Conservation (phyloP, 2,329 filamentous ascomycete genomes). For the Diaporthe velutina region DNA sequence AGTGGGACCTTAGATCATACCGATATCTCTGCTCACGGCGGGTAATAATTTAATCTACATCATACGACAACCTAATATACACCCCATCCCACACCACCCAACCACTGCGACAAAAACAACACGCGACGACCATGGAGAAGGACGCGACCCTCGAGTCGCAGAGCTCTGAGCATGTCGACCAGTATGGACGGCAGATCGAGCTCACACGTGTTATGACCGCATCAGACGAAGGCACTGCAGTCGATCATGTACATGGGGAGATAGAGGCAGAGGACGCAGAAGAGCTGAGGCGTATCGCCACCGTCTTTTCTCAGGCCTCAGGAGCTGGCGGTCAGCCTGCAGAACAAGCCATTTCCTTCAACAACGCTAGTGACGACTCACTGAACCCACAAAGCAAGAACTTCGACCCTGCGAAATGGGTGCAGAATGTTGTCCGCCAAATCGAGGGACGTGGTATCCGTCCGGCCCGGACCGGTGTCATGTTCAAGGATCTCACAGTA, state of each 20-base stretch:
- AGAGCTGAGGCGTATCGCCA: constrained; percentile 32
- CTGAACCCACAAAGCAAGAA: constrained; percentile 53
- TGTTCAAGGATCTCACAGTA: constrained; percentile 75
- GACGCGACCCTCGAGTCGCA: neutral
- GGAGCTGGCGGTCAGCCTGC: neutral
- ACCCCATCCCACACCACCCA: neutral
- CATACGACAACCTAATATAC: neutral
- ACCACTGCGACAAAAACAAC: neutral
- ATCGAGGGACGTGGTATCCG: constrained; percentile 69
- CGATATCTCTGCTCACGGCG: neutral
- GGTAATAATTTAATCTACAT: constrained; percentile 13
- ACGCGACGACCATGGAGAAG: constrained; percentile 10
- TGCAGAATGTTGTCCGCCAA: constrained; percentile 53
- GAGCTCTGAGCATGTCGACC: constrained; percentile 5
- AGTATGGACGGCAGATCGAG: constrained; percentile 15
- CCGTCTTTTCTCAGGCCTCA: constrained; percentile 13
- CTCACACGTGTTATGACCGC: neutral
- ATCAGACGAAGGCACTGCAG: constrained; percentile 8
- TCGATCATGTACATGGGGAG: neutral
- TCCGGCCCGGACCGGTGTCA: constrained; percentile 68
- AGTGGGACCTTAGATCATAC: neutral
- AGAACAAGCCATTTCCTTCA: constrained; percentile 29
- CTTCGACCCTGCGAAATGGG: constrained; percentile 59
- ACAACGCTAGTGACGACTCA: constrained; percentile 47
- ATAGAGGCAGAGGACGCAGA: constrained; percentile 22